These are phyloP conservation scores for Eutrema salsugineum DNA, from an alignment of 441 rosid species.

Conservation along the genomic window DNA sequence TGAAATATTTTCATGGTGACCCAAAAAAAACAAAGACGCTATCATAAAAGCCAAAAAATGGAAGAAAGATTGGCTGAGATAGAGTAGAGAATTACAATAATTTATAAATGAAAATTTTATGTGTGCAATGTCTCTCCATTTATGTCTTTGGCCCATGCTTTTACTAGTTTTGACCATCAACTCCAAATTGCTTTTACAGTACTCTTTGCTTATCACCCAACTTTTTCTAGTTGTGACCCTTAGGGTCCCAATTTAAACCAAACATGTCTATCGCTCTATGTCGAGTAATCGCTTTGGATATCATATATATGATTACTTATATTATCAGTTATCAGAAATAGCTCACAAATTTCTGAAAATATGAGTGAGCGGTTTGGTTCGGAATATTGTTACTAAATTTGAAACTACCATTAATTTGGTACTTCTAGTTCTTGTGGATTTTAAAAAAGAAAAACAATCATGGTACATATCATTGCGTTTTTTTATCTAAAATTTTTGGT, in stretches of 20 bases:
- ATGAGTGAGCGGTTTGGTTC: neutral
- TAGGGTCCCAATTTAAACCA: slow-evolving; percentile 18
- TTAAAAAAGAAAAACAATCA: neutral
- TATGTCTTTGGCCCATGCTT: slow-evolving; percentile 21
- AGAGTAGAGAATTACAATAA: neutral
- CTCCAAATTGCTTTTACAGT: slow-evolving; percentile 12
- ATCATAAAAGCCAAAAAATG: neutral
- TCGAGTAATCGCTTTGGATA: slow-evolving; percentile 8
- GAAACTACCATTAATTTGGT: neutral
- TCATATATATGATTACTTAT: neutral
- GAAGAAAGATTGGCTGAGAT: neutral
- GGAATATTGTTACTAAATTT: neutral
- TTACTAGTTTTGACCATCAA: slow-evolving; percentile 19
- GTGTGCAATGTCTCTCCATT: slow-evolving; percentile 18
- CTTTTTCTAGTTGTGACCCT: slow-evolving; percentile 12
- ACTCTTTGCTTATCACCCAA: slow-evolving; percentile 13
- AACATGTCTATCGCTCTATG: slow-evolving; percentile 20
- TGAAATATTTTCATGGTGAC: slow-evolving; percentile 8
- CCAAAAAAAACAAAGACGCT: neutral
- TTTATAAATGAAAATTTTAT: neutral
- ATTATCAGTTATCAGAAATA: neutral
- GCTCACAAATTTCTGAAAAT: neutral
- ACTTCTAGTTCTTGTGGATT: neutral
- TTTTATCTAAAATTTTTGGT: neutral
- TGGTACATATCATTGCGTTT: neutral